Evolutionary conservation across 2,329 filamentous ascomycete genomes (phyloP), one percentile per base, ranked within the genome.

Genomic region (Ophiostoma piceae): DNA sequence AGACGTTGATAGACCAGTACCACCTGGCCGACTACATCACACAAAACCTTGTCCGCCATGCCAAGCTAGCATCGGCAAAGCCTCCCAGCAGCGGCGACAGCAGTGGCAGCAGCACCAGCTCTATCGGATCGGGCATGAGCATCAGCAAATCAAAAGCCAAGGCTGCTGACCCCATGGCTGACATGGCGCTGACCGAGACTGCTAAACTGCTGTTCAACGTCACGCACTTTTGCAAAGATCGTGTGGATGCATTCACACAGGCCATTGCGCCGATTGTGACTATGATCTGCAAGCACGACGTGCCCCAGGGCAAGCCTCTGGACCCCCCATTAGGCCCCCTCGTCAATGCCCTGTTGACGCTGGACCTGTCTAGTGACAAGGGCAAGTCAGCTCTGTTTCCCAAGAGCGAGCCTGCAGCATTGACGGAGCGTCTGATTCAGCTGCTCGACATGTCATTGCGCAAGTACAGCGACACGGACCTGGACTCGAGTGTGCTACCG

Each of bases 191-290:
- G 51, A 84, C 84, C 9, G 94, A 98, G 78, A 94, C 91, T 0
- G 81, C 95, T 67, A 97, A 96, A 76, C 84, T 98, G 57, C 80
- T 96, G 68, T 98, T 96, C 83, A 97, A 97, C 78, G 83, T 97
- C 68, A 91, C 90, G 1, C 89, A 94, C 75, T 88, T 89, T 75
- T 90, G 89, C 74, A 87, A 88, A 3, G 83, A 88, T 60, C 83
- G 89, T 35, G 79, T 81, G 4, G 77, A 82, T 0, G 79, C 82
- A 0, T 96, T 97, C 76, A 87, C 87, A 1, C 81, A 85, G 29
- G 87, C 90, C 2, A 84, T 96, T 60, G 84, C 88, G 12, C 84
- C 88, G 71, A 86, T 98, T 37, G 82, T 94, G 70, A 85, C 86
- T 64, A 85, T 97, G 22, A 82, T 98, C 39, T 85, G 84, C 73